Evolutionary conservation across 805 yeast genomes (phyloP), one percentile per base, ranked within the genome.

Genomic region (Kodamaea leandrae): DNA sequence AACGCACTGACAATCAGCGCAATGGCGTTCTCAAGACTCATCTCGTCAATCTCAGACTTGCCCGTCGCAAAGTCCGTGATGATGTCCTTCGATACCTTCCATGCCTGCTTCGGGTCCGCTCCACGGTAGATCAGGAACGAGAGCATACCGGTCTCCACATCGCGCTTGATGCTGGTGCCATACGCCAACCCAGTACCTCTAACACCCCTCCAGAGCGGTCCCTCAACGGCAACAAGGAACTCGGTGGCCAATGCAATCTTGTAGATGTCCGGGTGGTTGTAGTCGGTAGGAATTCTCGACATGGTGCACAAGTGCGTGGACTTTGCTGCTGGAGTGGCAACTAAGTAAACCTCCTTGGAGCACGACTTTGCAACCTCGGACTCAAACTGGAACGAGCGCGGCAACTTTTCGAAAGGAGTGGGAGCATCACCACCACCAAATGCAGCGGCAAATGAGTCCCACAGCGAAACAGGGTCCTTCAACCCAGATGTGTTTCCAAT

Each of bases 191-290:
- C 99, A 1, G 89, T 76, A 29, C 99, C 99, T 63, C 99, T 78
- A 24, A 93, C 86, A 42, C 95, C 96, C 53, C 87, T 77, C 97
- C 98, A 91, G 48, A 91, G 83, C 25, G 98, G 99, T 2, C 99
- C 99, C 60, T 93, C 99, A 14, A 87, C 88, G 26, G 88, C 84
- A 49, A 83, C 85, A 42, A 93, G 68, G 52, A 81, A 84, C 41
- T 85, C 89, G 5, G 83, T 74, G 5, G 89, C 86, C 19, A 90
- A 72, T 0, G 83, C 74, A 29, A 91, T 71, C 18, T 82, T 83
- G 38, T 84, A 80, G 21, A 81, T 68, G 51, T 90, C 96, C 14
- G 62, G 65, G 37, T 64, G 51, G 28, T 59, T 46, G 46, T 67
- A 71, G 39, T 64, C 59, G 1, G 72, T 65, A 1, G 91, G 87